Percentiles rank a stretch among this genome's conserved stretches.
Evolutionary conservation across 805 yeast genomes (phyloP).

Genomic region (Cyberlindnera bimundalis): DNA sequence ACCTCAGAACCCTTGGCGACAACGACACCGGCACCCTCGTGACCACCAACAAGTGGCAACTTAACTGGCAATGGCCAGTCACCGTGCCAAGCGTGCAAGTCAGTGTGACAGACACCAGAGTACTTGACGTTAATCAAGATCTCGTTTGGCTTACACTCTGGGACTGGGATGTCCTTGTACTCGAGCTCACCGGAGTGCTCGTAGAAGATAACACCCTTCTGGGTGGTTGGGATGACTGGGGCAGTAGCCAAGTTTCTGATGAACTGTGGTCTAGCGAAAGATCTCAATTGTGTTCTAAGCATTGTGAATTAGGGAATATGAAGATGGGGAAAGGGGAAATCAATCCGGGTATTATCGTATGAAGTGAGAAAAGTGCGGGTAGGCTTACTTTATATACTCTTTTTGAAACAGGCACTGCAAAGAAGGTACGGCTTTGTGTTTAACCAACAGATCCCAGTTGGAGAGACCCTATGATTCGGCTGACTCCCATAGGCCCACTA

Average conservation of each 20-base stretch:
- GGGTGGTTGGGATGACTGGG: conserved; percentile 53
- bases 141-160: conserved; percentile 73
- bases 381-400: conserved; percentile 3
- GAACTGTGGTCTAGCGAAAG: conserved; percentile 15
- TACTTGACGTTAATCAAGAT: conserved; percentile 76
- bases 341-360: no score
- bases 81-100: conserved; percentile 91
- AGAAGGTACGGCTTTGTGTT: no score
- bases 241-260: conserved; percentile 27
- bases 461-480: no score
- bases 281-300: conserved; percentile 26
- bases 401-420: background rate
- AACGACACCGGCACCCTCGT: conserved; percentile 86
- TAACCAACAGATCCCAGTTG: no score
- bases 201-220: conserved; percentile 70
- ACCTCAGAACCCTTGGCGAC: conserved; percentile 74
- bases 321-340: background rate
- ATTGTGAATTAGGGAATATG: conserved; percentile 12
- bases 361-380: background rate
- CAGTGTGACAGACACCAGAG: conserved; percentile 94
- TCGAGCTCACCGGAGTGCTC: conserved; percentile 59
- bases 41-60: conserved; percentile 81
- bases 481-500: conserved; percentile 1
- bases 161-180: conserved; percentile 76
- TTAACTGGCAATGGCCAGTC: conserved; percentile 84